A percentile compares a stretch with the other conserved stretches of the same genome.
Conservation (phyloP, 2,329 filamentous ascomycete species). For the Cladophialophora chaetospira region DNA sequence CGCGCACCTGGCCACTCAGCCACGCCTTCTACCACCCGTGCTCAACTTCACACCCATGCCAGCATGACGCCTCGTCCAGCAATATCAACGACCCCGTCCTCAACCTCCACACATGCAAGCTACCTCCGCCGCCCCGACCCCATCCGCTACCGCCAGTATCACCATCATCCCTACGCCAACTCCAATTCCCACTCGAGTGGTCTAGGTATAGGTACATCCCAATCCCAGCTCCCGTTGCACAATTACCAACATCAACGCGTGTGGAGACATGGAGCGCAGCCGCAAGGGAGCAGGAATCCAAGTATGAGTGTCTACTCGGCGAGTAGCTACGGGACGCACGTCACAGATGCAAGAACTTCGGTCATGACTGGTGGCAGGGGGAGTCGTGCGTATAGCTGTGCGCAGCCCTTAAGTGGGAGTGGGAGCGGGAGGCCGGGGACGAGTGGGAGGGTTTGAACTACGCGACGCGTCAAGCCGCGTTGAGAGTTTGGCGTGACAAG, state of each 20-base stretch:
- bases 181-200: too few species aligned
- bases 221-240: not conserved
- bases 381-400: not conserved
- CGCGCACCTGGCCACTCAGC: slow-evolving; percentile 18
- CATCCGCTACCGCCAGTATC: slow-evolving; percentile 5
- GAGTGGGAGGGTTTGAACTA: not conserved
- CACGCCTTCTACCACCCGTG: not conserved
- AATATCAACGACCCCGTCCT: not conserved
- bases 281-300: not conserved
- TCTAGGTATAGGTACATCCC: not conserved
- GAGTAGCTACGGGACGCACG: slow-evolving; percentile 20
- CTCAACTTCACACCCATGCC: not conserved
- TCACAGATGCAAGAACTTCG: not conserved
- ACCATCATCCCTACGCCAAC: slow-evolving; percentile 3
- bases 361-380: slow-evolving; percentile 1
- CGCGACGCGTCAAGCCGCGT: not conserved
- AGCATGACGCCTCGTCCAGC: not conserved
- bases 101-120: not conserved
- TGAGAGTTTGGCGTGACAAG: too few species aligned
- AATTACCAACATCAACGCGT: slow-evolving; percentile 9
- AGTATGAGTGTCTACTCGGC: slow-evolving; percentile 22
- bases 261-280: not conserved
- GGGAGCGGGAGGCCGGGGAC: not conserved
- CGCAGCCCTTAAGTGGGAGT: not conserved
- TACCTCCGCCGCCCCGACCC: slow-evolving; percentile 12